Conservation (phyloP, 306 rosid species). For the Mucuna pruriens region DNA sequence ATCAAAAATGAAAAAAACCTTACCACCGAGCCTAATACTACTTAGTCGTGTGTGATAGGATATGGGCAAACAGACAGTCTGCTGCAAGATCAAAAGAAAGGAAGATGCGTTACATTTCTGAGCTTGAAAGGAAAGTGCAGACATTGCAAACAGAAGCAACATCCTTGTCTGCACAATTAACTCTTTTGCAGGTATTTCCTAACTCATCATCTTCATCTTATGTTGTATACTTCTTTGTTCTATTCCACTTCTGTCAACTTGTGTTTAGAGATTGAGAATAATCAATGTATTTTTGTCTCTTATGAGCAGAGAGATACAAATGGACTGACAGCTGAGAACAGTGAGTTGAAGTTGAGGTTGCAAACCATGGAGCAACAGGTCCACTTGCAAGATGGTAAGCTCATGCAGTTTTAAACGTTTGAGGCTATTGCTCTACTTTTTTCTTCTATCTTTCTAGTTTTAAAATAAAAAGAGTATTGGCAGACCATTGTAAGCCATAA, state of each 20-base stretch:
- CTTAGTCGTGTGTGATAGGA: constrained; percentile 51
- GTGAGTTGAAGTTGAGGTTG: constrained; percentile 77
- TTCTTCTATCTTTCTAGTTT: not conserved
- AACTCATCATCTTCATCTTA: not conserved
- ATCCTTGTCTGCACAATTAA: constrained; percentile 80
- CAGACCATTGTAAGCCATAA: not conserved
- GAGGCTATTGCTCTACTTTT: not conserved
- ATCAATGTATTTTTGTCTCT: constrained; percentile 15
- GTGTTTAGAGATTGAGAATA: too few species aligned
- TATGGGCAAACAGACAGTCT: constrained; percentile 94
- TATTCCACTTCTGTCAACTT: constrained; percentile 20
- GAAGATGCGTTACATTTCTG: constrained; percentile 87
- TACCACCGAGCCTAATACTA: constrained; percentile 7
- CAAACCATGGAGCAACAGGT: constrained; percentile 89
- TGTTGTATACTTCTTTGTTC: not conserved
- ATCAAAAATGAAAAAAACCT: not conserved
- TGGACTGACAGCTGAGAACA: constrained; percentile 72
- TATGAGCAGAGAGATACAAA: constrained; percentile 71
- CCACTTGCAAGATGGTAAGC: constrained; percentile 86
- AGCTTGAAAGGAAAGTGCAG: constrained; percentile 89
- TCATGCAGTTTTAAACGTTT: not conserved
- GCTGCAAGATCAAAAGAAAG: constrained; percentile 96
- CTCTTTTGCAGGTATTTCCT: constrained; percentile 70
- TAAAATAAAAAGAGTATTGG: not conserved
- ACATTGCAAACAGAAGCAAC: constrained; percentile 89